phyloP scores from a whole-genome alignment of 2,329 filamentous ascomycete genomes.

The Graphilbum fragrans region DNA sequence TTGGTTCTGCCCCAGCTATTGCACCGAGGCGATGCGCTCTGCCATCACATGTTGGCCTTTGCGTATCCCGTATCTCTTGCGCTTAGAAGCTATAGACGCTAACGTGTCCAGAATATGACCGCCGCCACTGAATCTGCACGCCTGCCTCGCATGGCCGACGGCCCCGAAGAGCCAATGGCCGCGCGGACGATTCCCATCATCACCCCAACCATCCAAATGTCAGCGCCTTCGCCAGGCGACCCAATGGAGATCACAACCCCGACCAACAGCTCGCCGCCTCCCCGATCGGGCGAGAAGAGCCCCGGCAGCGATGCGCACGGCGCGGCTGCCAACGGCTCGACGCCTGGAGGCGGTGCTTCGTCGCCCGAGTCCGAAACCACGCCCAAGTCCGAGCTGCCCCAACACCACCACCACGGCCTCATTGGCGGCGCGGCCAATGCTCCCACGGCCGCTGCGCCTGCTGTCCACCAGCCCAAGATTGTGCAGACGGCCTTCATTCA shows the following conservation, averaged over 20 bases:
- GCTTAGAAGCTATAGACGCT: too few species aligned
- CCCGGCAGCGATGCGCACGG: conserved; percentile 20
- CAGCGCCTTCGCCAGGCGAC: conserved; percentile 43
- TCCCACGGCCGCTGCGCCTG: conserved; percentile 49
- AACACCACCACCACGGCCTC: conserved; percentile 22
- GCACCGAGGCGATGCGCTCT: too few species aligned
- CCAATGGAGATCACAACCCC: conserved; percentile 51
- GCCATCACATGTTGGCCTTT: too few species aligned
- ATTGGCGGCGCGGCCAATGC: conserved; percentile 21
- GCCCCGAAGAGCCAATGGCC: conserved; percentile 32
- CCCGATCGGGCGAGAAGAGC: conserved; percentile 25
- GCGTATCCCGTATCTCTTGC: too few species aligned
- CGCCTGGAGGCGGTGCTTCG: conserved; percentile 12
- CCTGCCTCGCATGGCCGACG: conserved; percentile 26
- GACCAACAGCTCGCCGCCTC: conserved; percentile 30
- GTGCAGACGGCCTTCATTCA: conserved; percentile 98
- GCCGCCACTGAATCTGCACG: conserved; percentile 38
- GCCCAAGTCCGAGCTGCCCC: conserved; percentile 2
- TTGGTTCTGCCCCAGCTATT: too few species aligned
- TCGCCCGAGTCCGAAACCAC: conserved; percentile 6
- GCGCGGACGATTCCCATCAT: conserved; percentile 45
- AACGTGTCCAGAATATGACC: conserved; percentile 27
- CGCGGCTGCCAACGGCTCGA: conserved; percentile 17
- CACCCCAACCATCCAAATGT: conserved; percentile 45
- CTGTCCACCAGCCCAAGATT: conserved; percentile 88